Percentiles rank a stretch among this genome's conserved stretches.
phyloP scores from a whole-genome alignment of 108 stramenopile species.

The Conticribra guillardii region DNA sequence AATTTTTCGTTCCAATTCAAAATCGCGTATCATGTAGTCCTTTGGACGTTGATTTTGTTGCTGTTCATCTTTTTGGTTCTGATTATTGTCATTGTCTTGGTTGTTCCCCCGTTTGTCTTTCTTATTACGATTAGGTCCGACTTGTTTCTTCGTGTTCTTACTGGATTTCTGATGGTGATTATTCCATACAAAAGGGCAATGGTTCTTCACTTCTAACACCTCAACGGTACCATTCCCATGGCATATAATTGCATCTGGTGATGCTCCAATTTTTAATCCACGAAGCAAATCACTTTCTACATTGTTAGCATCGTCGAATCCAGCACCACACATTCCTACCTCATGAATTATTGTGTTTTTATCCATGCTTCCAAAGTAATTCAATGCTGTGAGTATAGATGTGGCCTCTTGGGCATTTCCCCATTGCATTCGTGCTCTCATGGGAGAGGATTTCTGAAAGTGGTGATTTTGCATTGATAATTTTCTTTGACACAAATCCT shows the following conservation, averaged over 20 bases:
- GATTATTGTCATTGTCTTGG: slow-evolving; percentile 14
- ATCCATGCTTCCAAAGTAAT: slow-evolving; percentile 70
- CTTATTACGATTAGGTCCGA: slow-evolving; percentile 10
- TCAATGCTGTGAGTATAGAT: slow-evolving; percentile 78
- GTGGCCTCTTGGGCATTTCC: slow-evolving; percentile 88
- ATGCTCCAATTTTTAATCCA: slow-evolving; percentile 71
- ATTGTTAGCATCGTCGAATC: slow-evolving; percentile 49
- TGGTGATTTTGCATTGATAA: slow-evolving; percentile 14
- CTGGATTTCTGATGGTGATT: slow-evolving; percentile 4
- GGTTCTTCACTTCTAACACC: slow-evolving; percentile 89
- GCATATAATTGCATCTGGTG: slow-evolving; percentile 78
- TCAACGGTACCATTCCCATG: slow-evolving; percentile 76
- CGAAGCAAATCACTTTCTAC: slow-evolving; percentile 27
- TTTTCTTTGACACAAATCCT: slow-evolving; percentile 40
- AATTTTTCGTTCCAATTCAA: slow-evolving; percentile 47
- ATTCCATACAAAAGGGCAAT: slow-evolving; percentile 85
- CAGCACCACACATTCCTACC: slow-evolving; percentile 88
- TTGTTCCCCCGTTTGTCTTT: slow-evolving; percentile 16
- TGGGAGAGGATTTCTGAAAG: slow-evolving; percentile 9
- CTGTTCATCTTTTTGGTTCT: slow-evolving; percentile 5
- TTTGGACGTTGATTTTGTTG: not conserved
- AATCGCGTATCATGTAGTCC: slow-evolving; percentile 34
- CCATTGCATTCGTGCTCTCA: slow-evolving; percentile 79
- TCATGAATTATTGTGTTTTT: slow-evolving; percentile 55
- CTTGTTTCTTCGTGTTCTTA: not conserved